Percentiles rank a stretch among this genome's conserved stretches.
Evolutionary conservation across 176 grass and related monocot genomes (phyloP).

Genomic region (Triticum dicoccoides): DNA sequence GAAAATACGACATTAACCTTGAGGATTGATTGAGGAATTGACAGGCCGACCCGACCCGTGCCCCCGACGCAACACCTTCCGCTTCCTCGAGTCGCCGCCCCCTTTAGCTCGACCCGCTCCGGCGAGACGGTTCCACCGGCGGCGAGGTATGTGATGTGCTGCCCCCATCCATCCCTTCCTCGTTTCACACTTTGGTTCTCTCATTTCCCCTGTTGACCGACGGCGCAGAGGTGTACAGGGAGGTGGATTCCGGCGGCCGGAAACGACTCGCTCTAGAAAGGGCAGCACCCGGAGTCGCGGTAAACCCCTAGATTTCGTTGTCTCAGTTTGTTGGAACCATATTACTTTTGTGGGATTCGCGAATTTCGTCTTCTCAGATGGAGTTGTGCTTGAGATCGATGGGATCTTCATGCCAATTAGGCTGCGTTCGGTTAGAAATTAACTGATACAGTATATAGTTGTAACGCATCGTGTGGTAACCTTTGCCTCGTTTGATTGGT

Average conservation of each 20-base stretch:
- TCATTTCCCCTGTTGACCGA: background rate
- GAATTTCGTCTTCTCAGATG: background rate
- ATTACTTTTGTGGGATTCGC: background rate
- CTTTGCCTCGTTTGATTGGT: background rate
- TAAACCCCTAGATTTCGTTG: background rate
- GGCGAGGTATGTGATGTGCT: background rate
- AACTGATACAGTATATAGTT: too few relatives aligned
- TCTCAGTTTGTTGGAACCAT: background rate
- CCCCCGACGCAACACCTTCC: background rate
- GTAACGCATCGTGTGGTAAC: background rate
- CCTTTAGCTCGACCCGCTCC: background rate
- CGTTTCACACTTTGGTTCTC: background rate
- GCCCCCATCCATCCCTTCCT: background rate
- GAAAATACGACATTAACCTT: too few relatives aligned
- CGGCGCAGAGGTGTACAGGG: too few relatives aligned
- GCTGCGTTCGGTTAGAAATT: background rate
- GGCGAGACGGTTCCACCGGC: background rate
- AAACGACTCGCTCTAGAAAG: too few relatives aligned
- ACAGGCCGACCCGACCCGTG: background rate
- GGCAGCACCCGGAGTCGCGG: too few relatives aligned
- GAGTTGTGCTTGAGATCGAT: background rate
- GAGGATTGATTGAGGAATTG: too few relatives aligned
- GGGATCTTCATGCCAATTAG: background rate
- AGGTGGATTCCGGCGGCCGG: too few relatives aligned
- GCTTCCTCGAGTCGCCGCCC: background rate